phyloP scores from a whole-genome alignment of 768 basidiomycete species.

The Serendipita sp. region DNA sequence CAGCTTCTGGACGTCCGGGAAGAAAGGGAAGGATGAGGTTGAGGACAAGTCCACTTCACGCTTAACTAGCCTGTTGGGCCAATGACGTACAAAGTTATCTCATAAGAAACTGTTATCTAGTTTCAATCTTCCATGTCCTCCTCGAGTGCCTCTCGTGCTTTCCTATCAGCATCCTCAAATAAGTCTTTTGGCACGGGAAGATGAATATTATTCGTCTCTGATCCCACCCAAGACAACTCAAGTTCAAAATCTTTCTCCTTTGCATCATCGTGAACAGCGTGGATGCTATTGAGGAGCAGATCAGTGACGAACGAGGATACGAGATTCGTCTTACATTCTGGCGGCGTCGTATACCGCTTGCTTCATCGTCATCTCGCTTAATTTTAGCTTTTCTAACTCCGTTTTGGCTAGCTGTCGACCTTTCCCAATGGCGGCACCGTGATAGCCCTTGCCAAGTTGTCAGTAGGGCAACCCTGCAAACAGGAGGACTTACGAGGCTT shows the following conservation, averaged over 20 bases:
- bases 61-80: too few relatives aligned
- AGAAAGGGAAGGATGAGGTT: background rate
- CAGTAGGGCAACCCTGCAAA: background rate
- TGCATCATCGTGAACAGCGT: slow-evolving; percentile 91
- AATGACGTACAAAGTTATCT: too few relatives aligned
- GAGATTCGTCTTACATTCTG: slow-evolving; percentile 54
- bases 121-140: slow-evolving; percentile 22
- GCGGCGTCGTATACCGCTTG: slow-evolving; percentile 90
- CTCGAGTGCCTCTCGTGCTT: slow-evolving; percentile 76
- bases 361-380: slow-evolving; percentile 58
- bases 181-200: slow-evolving; percentile 74
- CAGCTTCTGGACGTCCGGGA: background rate
- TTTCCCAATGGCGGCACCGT: slow-evolving; percentile 94
- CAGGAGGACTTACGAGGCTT: slow-evolving; percentile 46
- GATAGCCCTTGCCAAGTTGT: slow-evolving; percentile 52
- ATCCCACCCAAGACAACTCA: slow-evolving; percentile 92
- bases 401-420: slow-evolving; percentile 97
- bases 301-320: background rate
- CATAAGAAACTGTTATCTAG: background rate
- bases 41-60: background rate
- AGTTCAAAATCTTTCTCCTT: slow-evolving; percentile 98
- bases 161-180: slow-evolving; percentile 66
- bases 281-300: slow-evolving; percentile 48
- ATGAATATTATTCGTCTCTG: slow-evolving; percentile 67
- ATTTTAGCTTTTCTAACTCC: slow-evolving; percentile 89